Percentiles rank a stretch among this genome's conserved stretches.
Evolutionary conservation across 371 early-diverging fungal species (phyloP).

Genomic region (Dinochytrium kinnereticum): DNA sequence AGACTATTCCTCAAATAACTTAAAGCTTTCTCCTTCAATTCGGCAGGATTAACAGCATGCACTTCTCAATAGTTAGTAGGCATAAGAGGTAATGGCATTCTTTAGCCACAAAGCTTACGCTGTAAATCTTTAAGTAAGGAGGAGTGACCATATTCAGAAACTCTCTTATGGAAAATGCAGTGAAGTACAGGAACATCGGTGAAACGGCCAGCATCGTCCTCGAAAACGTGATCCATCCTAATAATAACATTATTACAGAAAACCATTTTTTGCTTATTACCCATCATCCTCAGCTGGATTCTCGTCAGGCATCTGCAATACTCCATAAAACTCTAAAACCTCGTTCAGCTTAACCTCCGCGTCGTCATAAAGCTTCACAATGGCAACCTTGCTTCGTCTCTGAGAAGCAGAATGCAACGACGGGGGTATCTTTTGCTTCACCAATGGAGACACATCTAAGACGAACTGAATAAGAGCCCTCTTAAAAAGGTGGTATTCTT

Average conservation of each 20-base stretch:
- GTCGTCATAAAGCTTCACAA: conserved; percentile 16
- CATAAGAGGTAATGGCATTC: background rate
- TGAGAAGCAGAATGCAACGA: too few species aligned
- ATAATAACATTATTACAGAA: background rate
- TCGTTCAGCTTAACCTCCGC: conserved; percentile 32
- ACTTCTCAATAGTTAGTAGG: too few species aligned
- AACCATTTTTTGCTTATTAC: background rate
- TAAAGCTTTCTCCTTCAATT: background rate
- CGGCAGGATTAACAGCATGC: background rate
- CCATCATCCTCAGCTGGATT: too few species aligned
- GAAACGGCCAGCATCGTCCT: background rate
- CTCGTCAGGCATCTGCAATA: conserved; percentile 29
- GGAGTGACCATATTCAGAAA: background rate
- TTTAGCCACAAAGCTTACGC: background rate
- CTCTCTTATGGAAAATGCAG: conserved; percentile 14
- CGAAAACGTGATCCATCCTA: background rate
- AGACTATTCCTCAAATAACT: conserved; percentile 21
- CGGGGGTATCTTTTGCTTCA: background rate
- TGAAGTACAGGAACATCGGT: conserved; percentile 21
- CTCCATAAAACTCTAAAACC: conserved; percentile 39
- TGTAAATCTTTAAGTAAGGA: background rate
- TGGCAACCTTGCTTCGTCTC: background rate
- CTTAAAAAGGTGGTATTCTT: background rate
- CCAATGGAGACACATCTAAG: background rate
- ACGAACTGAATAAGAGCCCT: background rate